A percentile compares a stretch with the other conserved stretches of the same genome.
Evolutionary conservation across 345 rosid genomes (phyloP).

Genomic region (Corchorus olitorius): DNA sequence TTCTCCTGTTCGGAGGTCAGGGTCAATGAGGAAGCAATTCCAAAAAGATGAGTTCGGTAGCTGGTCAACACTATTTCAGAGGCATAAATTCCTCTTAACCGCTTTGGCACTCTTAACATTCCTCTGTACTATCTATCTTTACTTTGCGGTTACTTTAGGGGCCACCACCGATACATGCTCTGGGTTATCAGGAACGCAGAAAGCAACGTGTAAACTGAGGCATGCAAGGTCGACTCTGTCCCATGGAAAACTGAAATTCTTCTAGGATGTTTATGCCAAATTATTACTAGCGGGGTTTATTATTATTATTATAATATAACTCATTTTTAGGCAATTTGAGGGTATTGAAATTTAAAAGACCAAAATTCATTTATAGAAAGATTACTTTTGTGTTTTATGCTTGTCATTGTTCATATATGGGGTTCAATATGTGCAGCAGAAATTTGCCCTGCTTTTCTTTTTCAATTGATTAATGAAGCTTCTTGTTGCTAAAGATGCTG

Average conservation of each 20-base stretch:
- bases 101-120: conserved; percentile 74
- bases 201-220: conserved; percentile 58
- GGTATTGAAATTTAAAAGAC: neutral
- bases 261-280: conserved; percentile 22
- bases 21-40: conserved; percentile 62
- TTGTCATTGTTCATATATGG: neutral
- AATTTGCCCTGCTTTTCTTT: neutral
- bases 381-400: neutral
- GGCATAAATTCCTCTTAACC: conserved; percentile 90
- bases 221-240: conserved; percentile 47
- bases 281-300: neutral
- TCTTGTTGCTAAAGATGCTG: neutral
- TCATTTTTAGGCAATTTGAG: conserved; percentile 5
- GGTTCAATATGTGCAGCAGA: conserved; percentile 1
- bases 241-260: conserved; percentile 61
- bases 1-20: conserved; percentile 73
- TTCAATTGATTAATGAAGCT: conserved; percentile 10
- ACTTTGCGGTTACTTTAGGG: conserved; percentile 88
- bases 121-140: conserved; percentile 86
- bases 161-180: conserved; percentile 53
- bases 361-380: neutral
- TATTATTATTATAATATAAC: neutral
- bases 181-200: conserved; percentile 63
- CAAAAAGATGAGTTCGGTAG: conserved; percentile 77
- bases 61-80: conserved; percentile 64